Base-by-base conservation (phyloP, 1,284 basidiomycete genomes). In the Fomitopsis schrenkii region DNA sequence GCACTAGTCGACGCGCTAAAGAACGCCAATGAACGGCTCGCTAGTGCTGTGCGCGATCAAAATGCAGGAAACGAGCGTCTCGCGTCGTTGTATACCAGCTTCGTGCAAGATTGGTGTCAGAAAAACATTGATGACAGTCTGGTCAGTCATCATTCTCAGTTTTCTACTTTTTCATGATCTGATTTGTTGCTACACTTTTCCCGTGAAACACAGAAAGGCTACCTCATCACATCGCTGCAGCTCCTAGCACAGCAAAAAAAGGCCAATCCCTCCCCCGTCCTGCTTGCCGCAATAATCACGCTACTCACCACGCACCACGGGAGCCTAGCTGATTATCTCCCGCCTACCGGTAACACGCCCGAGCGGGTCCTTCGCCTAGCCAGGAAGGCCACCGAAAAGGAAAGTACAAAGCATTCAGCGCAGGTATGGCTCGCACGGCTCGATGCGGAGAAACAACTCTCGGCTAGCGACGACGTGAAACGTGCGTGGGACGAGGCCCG, bases 1-100 rank as follows among this genome's bases (percentile, higher is more conserved):
- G 79, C 71, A 6, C 71, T 90, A 12, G 80, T 90, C 14, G 84
- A 88, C 19, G 82, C 76, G 15, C 71, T 91, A 40, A 77, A 77
- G 63, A 67, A 62, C 10, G 86, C 88, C 8, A 90, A 88, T 67
- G 85, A 88, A 64, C 80, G 77, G 62, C 75, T 90, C 61, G 58
- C 77, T 14, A 66, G 63, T 26, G 72, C 73, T 30, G 72, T 79
- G 52, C 64, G 64, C 60, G 59, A 64, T 19, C 55, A 59, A 30
- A 61, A 55, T 44, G 58, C 58, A 53, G 59, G 64, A 33, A 64
- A 66, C 15, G 75, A 80, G 55, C 75, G 68, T 19, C 73, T 85
- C 54, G 74, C 76, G 22, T 63, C 68, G n/a, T 76, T 78, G 44
- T 91, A 91, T 70, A 77, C 79, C 15, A 72, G 75, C 46, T 90